phyloP scores from a whole-genome alignment of 2,329 filamentous ascomycete genomes.

The Fusarium sp. region DNA sequence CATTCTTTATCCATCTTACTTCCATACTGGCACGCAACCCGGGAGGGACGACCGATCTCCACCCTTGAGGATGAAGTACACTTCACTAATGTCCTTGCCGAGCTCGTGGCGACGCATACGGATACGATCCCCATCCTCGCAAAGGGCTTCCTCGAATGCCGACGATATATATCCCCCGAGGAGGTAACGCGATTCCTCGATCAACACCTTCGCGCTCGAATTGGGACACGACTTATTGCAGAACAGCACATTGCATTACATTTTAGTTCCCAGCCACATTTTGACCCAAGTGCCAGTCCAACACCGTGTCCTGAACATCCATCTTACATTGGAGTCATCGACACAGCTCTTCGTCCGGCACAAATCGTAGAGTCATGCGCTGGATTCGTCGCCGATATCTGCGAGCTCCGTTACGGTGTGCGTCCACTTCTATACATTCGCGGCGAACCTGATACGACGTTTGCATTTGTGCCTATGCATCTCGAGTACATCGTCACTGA shows the following conservation, averaged over 20 bases:
- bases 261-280: constrained; percentile 75
- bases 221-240: constrained; percentile 92
- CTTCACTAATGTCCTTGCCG: constrained; percentile 92
- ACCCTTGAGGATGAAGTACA: constrained; percentile 87
- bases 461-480: constrained; percentile 95
- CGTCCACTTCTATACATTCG: constrained; percentile 84
- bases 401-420: constrained; percentile 94
- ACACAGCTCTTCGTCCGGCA: constrained; percentile 86
- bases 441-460: constrained; percentile 86
- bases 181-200: constrained; percentile 95
- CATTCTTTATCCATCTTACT: constrained; percentile 92
- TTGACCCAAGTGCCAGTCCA: constrained; percentile 64
- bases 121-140: constrained; percentile 96
- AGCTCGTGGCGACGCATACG: constrained; percentile 93
- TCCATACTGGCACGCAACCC: constrained; percentile 74
- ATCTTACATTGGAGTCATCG: constrained; percentile 93
- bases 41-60: constrained; percentile 53
- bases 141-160: constrained; percentile 90
- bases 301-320: constrained; percentile 64
- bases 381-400: constrained; percentile 93
- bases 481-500: constrained; percentile 98
- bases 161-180: constrained; percentile 83
- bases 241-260: constrained; percentile 98
- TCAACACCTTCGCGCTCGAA: constrained; percentile 91
- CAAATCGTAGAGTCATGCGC: constrained; percentile 86